phyloP scores from a whole-genome alignment of 805 yeast genomes.

The Metschnikowia koreensis region DNA sequence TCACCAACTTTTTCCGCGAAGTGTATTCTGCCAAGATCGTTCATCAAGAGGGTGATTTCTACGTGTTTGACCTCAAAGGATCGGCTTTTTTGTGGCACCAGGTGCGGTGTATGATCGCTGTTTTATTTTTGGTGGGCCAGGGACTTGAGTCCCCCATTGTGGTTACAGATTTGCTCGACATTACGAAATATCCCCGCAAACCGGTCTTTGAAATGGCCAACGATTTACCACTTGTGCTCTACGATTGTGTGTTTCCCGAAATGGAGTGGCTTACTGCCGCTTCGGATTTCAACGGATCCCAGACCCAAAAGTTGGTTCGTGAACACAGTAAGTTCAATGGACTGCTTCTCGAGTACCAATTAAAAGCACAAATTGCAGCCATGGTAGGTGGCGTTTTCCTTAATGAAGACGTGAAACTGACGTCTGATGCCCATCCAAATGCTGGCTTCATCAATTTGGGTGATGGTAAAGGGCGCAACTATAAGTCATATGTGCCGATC shows the following conservation, averaged over 20 bases:
- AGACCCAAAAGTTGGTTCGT: constrained; percentile 34
- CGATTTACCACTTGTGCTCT: constrained; percentile 82
- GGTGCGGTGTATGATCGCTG: constrained; percentile 92
- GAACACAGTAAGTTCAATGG: constrained; percentile 48
- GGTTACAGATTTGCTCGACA: constrained; percentile 58
- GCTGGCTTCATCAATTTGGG: constrained; percentile 57
- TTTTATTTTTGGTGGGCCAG: constrained; percentile 79
- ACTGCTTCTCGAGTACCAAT: constrained; percentile 52
- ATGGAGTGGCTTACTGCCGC: constrained; percentile 61
- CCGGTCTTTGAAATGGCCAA: constrained; percentile 89
- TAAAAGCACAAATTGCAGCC: constrained; percentile 53
- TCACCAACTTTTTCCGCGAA: constrained; percentile 69
- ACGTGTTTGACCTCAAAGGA: constrained; percentile 76
- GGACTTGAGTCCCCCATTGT: constrained; percentile 59
- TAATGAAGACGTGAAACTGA: constrained; percentile 4
- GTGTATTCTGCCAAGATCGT: constrained; percentile 54
- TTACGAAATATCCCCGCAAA: constrained; percentile 54
- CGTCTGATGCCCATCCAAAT: constrained; percentile 5
- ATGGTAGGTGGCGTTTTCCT: constrained; percentile 43
- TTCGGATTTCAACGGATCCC: constrained; percentile 25
- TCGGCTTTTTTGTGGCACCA: constrained; percentile 97
- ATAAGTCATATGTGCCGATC: constrained; percentile 56
- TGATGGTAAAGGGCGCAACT: constrained; percentile 72
- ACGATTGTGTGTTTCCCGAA: constrained; percentile 74
- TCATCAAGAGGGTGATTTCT: constrained; percentile 44